These are phyloP conservation scores for Lachancea sp. DNA, from an alignment of 805 yeast species.

Conservation along the genomic window DNA sequence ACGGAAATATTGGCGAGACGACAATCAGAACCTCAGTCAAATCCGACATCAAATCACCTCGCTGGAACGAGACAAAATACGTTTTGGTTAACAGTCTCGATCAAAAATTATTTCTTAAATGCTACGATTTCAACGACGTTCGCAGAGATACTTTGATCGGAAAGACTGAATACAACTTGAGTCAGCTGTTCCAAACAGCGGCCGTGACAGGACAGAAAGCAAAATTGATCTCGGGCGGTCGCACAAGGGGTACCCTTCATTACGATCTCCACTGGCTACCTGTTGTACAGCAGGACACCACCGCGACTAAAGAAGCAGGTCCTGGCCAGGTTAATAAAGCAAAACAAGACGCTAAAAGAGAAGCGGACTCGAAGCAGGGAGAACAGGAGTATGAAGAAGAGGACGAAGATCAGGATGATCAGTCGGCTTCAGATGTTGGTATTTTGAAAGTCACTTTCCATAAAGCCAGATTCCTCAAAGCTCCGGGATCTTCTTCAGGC, in stretches of 20 bases:
- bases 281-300: constrained; percentile 12
- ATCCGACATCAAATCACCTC: constrained; percentile 49
- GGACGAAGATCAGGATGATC: constrained; percentile 26
- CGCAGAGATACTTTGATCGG: constrained; percentile 50
- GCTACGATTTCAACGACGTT: constrained; percentile 50
- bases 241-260: constrained; percentile 50
- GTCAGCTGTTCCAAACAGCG: constrained; percentile 53
- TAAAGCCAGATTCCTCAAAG: constrained; percentile 53
- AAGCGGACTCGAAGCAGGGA: constrained; percentile 12
- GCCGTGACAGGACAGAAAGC: constrained; percentile 20
- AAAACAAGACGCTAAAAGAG: constrained; percentile 24
- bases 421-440: constrained; percentile 63
- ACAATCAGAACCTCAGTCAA: constrained; percentile 48
- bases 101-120: constrained; percentile 49
- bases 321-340: constrained; percentile 11
- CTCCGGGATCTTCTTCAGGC: constrained; percentile 42
- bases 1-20: constrained; percentile 36
- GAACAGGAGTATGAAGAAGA: constrained; percentile 22
- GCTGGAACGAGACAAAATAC: constrained; percentile 61
- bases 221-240: constrained; percentile 35
- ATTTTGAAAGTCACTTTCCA: constrained; percentile 58
- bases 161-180: constrained; percentile 47
- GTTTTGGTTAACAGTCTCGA: constrained; percentile 51
- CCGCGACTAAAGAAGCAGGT: constrained; percentile 18
- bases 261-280: constrained; percentile 47